phyloP scores from a whole-genome alignment of 2,329 filamentous ascomycete genomes.

The Diaporthe amygdali region DNA sequence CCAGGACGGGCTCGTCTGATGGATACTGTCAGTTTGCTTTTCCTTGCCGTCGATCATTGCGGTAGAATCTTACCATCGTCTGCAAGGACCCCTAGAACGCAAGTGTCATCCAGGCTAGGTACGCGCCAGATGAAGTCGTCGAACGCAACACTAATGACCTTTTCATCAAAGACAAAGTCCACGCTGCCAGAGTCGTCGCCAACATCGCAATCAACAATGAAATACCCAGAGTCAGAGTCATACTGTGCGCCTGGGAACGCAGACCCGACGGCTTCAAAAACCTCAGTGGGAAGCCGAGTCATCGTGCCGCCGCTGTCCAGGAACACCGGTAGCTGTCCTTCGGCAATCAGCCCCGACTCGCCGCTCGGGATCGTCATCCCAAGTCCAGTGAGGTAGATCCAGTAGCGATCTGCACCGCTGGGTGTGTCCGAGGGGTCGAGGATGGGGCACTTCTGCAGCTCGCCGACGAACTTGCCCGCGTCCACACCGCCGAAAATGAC shows the following conservation, averaged over 20 bases:
- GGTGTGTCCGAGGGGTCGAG: constrained; percentile 34
- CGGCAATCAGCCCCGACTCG: constrained; percentile 28
- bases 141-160: constrained; percentile 47
- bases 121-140: constrained; percentile 55
- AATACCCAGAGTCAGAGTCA: constrained; percentile 47
- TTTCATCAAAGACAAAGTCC: constrained; percentile 53
- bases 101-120: constrained; percentile 38
- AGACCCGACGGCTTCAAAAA: constrained; percentile 48
- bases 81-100: constrained; percentile 45
- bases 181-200: constrained; percentile 44
- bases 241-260: constrained; percentile 46
- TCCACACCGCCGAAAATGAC: constrained; percentile 61
- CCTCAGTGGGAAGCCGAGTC: constrained; percentile 47
- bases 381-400: constrained; percentile 36
- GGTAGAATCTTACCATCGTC: constrained; percentile 9
- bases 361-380: constrained; percentile 32
- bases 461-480: constrained; percentile 55
- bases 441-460: constrained; percentile 48
- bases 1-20: constrained; percentile 48
- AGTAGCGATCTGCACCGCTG: constrained; percentile 35
- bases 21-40: constrained; percentile 25
- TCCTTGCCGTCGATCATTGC: constrained; percentile 1
- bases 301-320: constrained; percentile 61
- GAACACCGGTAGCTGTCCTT: constrained; percentile 33
- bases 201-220: constrained; percentile 47